Conservation (phyloP, 1,284 basidiomycete genomes). For the Ustilago esculenta region DNA sequence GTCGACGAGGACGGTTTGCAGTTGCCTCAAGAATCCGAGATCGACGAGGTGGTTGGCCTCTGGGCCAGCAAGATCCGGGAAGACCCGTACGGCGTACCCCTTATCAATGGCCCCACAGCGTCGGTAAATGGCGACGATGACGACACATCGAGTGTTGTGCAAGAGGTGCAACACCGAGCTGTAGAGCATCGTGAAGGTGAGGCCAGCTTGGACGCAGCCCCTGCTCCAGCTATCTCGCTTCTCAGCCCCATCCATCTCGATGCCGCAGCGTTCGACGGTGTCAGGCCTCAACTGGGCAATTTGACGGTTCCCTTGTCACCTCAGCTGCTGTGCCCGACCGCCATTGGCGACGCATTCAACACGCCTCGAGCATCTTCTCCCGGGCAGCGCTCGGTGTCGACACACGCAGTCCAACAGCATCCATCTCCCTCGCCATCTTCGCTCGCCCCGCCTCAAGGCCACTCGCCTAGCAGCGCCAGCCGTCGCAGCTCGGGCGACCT, state of each 20-base stretch:
- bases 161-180: neutral
- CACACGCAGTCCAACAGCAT: constrained; percentile 10
- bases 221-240: constrained; percentile 28
- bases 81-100: constrained; percentile 17
- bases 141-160: neutral
- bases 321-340: constrained; percentile 26
- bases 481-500: constrained; percentile 42
- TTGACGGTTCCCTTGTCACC: constrained; percentile 18
- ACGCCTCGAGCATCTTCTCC: constrained; percentile 9
- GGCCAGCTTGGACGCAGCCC: constrained; percentile 2
- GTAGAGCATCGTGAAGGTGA: neutral
- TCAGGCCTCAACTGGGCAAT: constrained; percentile 34
- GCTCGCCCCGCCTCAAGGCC: constrained; percentile 22
- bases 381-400: constrained; percentile 14
- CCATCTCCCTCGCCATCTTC: constrained; percentile 26
- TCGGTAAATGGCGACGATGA: constrained; percentile 5
- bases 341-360: constrained; percentile 19
- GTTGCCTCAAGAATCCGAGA: constrained; percentile 17
- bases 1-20: constrained; percentile 4
- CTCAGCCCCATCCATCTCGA: constrained; percentile 57
- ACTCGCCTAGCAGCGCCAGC: constrained; percentile 25
- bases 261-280: constrained; percentile 30
- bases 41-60: constrained; percentile 39
- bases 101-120: constrained; percentile 17
- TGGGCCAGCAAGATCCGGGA: constrained; percentile 31